These are phyloP conservation scores for Juglanconis oblonga DNA, from an alignment of 2,329 filamentous ascomycete genomes.

Conservation along the genomic window DNA sequence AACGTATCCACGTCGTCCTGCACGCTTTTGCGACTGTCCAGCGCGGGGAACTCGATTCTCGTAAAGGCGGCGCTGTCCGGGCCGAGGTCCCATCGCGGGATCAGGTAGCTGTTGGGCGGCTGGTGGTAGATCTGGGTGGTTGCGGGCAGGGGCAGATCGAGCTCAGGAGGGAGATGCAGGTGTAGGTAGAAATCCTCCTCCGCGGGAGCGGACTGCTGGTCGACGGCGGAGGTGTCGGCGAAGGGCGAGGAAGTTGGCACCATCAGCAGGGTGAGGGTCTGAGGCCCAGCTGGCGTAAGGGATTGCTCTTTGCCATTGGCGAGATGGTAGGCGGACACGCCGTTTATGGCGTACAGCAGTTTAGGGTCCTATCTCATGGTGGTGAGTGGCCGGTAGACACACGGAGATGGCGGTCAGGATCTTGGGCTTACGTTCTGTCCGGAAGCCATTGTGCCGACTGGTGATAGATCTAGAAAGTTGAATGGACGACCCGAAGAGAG, in stretches of 20 bases:
- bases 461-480: background rate
- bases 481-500: too few species aligned
- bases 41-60: constrained; percentile 80
- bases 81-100: constrained; percentile 91
- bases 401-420: background rate
- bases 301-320: constrained; percentile 80
- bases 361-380: constrained; percentile 52
- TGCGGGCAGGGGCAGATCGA: constrained; percentile 88
- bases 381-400: background rate
- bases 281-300: constrained; percentile 80
- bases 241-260: constrained; percentile 83
- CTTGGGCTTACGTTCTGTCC: constrained; percentile 39
- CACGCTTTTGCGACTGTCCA: constrained; percentile 68
- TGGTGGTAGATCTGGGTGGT: constrained; percentile 98
- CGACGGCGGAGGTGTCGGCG: constrained; percentile 51
- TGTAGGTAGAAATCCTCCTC: constrained; percentile 97
- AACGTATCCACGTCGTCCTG: constrained; percentile 96
- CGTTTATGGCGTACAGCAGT: constrained; percentile 69
- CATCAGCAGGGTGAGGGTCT: constrained; percentile 93
- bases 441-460: constrained; percentile 36
- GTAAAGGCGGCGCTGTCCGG: constrained; percentile 89
- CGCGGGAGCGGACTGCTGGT: constrained; percentile 48
- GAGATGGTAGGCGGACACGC: constrained; percentile 89
- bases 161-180: constrained; percentile 87
- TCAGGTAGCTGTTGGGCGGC: constrained; percentile 86